Base-by-base conservation (phyloP, 2,329 filamentous ascomycete species). In the Aspergillus pseudoterreus region DNA sequence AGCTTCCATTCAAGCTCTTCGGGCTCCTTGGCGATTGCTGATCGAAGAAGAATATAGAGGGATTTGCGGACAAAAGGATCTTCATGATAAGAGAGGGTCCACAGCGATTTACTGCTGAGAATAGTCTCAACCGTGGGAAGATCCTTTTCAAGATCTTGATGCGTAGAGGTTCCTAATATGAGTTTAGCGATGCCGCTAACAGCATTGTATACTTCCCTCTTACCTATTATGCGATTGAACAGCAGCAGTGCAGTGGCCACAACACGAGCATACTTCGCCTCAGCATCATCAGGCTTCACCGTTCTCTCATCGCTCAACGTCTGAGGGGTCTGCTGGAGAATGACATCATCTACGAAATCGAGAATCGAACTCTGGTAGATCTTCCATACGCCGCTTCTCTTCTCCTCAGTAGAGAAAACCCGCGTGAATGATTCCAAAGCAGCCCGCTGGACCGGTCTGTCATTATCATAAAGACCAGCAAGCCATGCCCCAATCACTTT, bases 301-400 rank as follows among this genome's bases (percentile, higher is more conserved):
- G 85, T 90, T 21, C 92, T 82, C 71, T 95, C 89, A 66, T 99
- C 94, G 66, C 92, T 97, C 33, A 99, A 76, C 0, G 90, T 95
- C 33, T 86, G 80, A 2, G 86, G 71, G 0, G 87, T 92, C 70
- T 99, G 94, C 49, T 86, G 82, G 43, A 83, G 73, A 39, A 94
- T 82, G 4, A 90, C 90, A 63, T 90, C 84, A 50, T 82, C 82
- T 51, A 90, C 90, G 70, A 90, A 96, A 45, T 91, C 84, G 51
- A 97, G 75, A 39, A 96, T 90, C 27, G 88, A 82, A 6, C 78
- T 74, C 66, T 95, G 90, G 64, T 92, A 96, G 48, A 86, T 84
- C 66, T 82, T 89, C 81, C 90, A 92, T 52, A 97, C 86, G 45
- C 82, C 80, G 19, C 76, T 74, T 35, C 87, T 75, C 72, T 96